These are phyloP conservation scores for Microdochium nivale DNA, from an alignment of 2,329 filamentous ascomycete genomes.

Conservation along the genomic window DNA sequence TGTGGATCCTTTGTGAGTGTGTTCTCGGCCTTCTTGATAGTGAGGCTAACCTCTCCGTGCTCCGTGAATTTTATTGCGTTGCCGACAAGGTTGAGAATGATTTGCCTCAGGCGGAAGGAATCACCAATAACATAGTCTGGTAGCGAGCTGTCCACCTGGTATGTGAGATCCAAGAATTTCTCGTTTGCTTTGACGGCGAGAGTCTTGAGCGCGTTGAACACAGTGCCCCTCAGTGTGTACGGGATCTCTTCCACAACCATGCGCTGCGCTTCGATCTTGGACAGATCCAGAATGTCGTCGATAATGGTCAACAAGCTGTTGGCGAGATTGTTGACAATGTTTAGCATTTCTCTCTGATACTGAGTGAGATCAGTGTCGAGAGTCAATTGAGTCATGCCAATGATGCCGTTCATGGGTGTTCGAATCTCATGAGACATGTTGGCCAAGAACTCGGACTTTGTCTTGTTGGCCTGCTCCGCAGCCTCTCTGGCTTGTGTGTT, in stretches of 20 bases:
- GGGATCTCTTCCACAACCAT: constrained; percentile 99
- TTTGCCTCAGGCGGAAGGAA: constrained; percentile 90
- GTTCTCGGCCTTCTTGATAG: constrained; percentile 63
- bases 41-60: constrained; percentile 88
- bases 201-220: constrained; percentile 96
- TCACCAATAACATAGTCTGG: constrained; percentile 95
- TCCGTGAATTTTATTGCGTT: constrained; percentile 99
- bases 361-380: constrained; percentile 91
- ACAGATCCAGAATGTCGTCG: constrained; percentile 69
- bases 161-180: constrained; percentile 85
- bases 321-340: constrained; percentile 93
- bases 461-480: constrained; percentile 93
- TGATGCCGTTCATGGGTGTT: constrained; percentile 96
- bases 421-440: constrained; percentile 99
- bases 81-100: constrained; percentile 93
- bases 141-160: constrained; percentile 86
- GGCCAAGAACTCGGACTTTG: constrained; percentile 94
- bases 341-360: constrained; percentile 96
- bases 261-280: constrained; percentile 85
- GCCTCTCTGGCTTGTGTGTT: constrained; percentile 95
- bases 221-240: constrained; percentile 86
- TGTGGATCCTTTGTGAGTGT: constrained; percentile 57
- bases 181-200: constrained; percentile 96
- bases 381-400: constrained; percentile 95
- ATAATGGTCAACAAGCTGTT: constrained; percentile 97